A percentile compares a stretch with the other conserved stretches of the same genome.
Evolutionary conservation across 805 yeast species (phyloP).

Genomic region (Zygoascus biomembranicola): DNA sequence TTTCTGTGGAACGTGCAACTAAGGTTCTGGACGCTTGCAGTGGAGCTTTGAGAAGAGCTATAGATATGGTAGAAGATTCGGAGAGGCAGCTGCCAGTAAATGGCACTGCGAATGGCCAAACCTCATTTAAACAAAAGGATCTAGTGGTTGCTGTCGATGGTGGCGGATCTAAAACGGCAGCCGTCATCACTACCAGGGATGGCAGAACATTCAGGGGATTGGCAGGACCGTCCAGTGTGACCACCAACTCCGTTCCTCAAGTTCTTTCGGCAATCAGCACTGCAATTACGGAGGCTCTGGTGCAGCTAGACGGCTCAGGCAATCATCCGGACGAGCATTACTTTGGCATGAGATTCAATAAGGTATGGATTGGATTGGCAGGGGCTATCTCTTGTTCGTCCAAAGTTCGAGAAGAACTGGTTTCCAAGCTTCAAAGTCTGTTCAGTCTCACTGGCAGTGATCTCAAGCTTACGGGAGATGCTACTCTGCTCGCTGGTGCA

Average conservation of each 20-base stretch:
- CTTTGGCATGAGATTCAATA: background rate
- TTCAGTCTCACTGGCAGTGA: slow-evolving; percentile 3
- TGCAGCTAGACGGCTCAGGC: background rate
- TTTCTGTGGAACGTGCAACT: slow-evolving; percentile 8
- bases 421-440: slow-evolving; percentile 2
- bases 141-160: slow-evolving; percentile 17
- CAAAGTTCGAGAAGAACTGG: background rate
- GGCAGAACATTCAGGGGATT: slow-evolving; percentile 9
- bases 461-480: slow-evolving; percentile 16
- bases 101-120: background rate
- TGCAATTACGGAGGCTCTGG: slow-evolving; percentile 8
- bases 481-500: slow-evolving; percentile 13
- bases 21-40: slow-evolving; percentile 5
- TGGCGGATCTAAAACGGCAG: slow-evolving; percentile 23
- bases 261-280: slow-evolving; percentile 4
- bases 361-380: slow-evolving; percentile 20
- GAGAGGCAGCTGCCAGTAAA: background rate
- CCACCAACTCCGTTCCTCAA: slow-evolving; percentile 7
- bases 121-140: background rate
- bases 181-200: slow-evolving; percentile 10
- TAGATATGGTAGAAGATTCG: background rate
- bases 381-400: slow-evolving; percentile 13
- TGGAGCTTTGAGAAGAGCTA: slow-evolving; percentile 10
- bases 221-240: slow-evolving; percentile 15
- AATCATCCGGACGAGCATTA: background rate